These are phyloP conservation scores for Kuraishia borneana DNA, from an alignment of 805 yeast genomes.

Conservation along the genomic window DNA sequence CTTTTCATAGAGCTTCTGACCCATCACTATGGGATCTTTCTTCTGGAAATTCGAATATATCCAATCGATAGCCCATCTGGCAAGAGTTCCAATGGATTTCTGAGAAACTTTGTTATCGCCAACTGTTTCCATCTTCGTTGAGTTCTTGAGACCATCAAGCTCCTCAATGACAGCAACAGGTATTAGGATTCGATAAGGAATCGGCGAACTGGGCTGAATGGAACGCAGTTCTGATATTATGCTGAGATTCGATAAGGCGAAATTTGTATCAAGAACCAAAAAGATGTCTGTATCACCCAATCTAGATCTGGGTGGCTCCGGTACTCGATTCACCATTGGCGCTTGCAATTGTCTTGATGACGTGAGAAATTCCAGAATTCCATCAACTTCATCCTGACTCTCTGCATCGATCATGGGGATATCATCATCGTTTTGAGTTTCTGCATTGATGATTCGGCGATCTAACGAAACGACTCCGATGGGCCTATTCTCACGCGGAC, in stretches of 20 bases:
- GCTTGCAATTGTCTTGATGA: background rate
- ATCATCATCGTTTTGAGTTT: conserved; percentile 4
- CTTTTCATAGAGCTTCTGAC: conserved; percentile 50
- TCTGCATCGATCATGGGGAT: conserved; percentile 9
- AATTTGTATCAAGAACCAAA: conserved; percentile 76
- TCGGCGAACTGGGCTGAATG: conserved; percentile 28
- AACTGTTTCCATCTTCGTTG: conserved; percentile 9
- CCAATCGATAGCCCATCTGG: conserved; percentile 75
- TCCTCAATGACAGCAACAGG: conserved; percentile 68
- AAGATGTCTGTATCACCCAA: conserved; percentile 8
- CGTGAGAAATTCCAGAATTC: conserved; percentile 7
- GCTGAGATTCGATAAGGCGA: conserved; percentile 56
- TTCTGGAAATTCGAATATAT: conserved; percentile 49
- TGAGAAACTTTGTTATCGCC: conserved; percentile 8
- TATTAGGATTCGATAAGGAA: conserved; percentile 37
- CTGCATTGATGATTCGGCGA: background rate
- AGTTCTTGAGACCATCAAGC: conserved; percentile 69
- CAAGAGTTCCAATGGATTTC: conserved; percentile 39
- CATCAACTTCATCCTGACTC: conserved; percentile 7
- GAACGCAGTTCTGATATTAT: conserved; percentile 41
- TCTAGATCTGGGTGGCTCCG: conserved; percentile 3
- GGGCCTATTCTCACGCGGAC: conserved; percentile 1
- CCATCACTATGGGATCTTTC: conserved; percentile 37
- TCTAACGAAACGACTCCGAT: conserved; percentile 2
- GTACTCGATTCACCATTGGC: background rate